Conservation (phyloP, 192 early-diverging fungal species). For the Mortierella claussenii region DNA sequence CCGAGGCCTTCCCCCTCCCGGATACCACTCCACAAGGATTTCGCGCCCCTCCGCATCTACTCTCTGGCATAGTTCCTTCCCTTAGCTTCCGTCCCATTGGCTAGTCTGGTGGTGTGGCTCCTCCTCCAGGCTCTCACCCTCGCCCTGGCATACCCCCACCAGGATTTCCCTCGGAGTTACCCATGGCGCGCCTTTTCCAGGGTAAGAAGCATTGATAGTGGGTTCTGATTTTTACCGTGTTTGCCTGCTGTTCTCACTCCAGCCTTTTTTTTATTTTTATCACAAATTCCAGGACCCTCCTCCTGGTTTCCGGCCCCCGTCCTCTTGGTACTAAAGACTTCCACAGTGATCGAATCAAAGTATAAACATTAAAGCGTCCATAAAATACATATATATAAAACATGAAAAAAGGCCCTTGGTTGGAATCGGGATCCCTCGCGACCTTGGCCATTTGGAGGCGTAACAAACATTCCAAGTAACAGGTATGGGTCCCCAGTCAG, state of each 20-base stretch:
- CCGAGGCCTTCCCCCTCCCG: conserved; percentile 70
- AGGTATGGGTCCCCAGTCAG: no score
- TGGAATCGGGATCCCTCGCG: conserved; percentile 5
- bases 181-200: conserved; percentile 54
- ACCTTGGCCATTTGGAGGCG: background rate
- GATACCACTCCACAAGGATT: conserved; percentile 65
- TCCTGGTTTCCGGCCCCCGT: conserved; percentile 43
- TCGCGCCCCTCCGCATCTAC: conserved; percentile 38
- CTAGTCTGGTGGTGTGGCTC: conserved; percentile 50
- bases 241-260: no score
- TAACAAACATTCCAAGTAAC: no score
- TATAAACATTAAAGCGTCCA: no score
- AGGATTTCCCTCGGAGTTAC: conserved; percentile 55
- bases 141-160: conserved; percentile 57
- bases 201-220: no score
- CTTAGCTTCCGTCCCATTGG: conserved; percentile 63
- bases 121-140: conserved; percentile 76
- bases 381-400: no score
- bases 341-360: conserved; percentile 14
- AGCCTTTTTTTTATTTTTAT: no score
- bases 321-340: conserved; percentile 35
- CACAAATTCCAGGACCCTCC: conserved; percentile 35
- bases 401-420: background rate
- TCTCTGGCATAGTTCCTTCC: conserved; percentile 60
- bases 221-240: no score